Evolutionary conservation across 2,329 filamentous ascomycete genomes (phyloP), one percentile per base, ranked within the genome.

Genomic region (Phyllosticta citrichinensis): DNA sequence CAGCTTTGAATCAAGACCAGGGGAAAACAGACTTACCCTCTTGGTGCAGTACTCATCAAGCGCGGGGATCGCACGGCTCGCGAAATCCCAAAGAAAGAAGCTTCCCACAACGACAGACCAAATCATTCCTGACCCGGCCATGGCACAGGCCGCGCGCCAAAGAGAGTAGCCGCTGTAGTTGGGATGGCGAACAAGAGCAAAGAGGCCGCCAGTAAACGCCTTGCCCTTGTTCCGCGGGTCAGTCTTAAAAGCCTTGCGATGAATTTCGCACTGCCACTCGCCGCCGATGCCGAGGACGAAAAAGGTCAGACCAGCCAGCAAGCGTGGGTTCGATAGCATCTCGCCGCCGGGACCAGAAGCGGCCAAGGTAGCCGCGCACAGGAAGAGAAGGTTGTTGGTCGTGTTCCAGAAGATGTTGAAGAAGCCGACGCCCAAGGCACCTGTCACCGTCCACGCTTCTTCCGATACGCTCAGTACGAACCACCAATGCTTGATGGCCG

Each of bases 331-430:
- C 17, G 71, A 75, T 60, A 79, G 79, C 0, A 60, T 64, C 0
- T 72, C 65, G 14, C 2, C 64, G 66, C 47, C 76, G 71, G 52
- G 69, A 69, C 54, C 71, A 70, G 65, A 64, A 19, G 73, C 75
- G 1, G 76, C 75, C 25, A 79, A 82, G 0, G 80, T 82, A 17
- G 76, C 72, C 2, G 75, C 68, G 51, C 77, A 76, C 33, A 83
- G 70, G 65, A 84, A 80, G 17, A 84, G 73, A 14, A 87, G 75
- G 0, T 78, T 77, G 69, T 81, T 85, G 30, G 79, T 14, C n/a
- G 75, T 75, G 73, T 86, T 86, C 67, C 79, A 68, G 10, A 81
- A 40, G 0, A 77, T 76, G 69, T 87, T 87, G 75, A 81, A 83
- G 2, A 69, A 57, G 14, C 73, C 72, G 14, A 87, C 75, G 2